Percentiles rank a stretch among this genome's conserved stretches.
Conservation (phyloP, 2,329 filamentous ascomycete species). For the Colletotrichum agaves region DNA sequence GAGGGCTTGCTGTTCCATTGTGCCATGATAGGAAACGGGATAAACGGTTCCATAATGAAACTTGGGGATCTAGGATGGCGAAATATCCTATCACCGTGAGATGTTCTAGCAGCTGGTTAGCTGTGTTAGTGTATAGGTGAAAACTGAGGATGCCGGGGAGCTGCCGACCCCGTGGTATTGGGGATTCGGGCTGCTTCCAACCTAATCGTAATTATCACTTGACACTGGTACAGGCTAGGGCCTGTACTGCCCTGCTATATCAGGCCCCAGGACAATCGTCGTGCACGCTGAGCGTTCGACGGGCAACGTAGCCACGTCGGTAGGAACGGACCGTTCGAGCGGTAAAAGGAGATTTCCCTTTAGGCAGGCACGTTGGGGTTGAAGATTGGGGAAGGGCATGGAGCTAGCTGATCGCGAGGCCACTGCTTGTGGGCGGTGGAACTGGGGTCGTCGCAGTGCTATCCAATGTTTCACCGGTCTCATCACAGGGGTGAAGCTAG, state of each 20-base stretch:
- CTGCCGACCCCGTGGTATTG: slow-evolving; percentile 41
- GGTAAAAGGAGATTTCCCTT: slow-evolving; percentile 39
- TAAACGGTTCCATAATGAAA: slow-evolving; percentile 16
- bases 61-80: slow-evolving; percentile 21
- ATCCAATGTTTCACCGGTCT: slow-evolving; percentile 1
- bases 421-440: slow-evolving; percentile 36
- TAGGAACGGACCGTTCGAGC: slow-evolving; percentile 55
- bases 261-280: slow-evolving; percentile 2
- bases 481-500: slow-evolving; percentile 17
- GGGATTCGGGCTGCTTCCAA: slow-evolving; percentile 39
- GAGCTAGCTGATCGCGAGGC: slow-evolving; percentile 33
- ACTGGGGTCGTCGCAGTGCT: slow-evolving; percentile 40
- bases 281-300: slow-evolving; percentile 41
- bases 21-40: slow-evolving; percentile 37
- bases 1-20: slow-evolving; percentile 21
- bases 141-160: slow-evolving; percentile 42
- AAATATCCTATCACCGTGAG: slow-evolving; percentile 18
- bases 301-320: slow-evolving; percentile 52
- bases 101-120: no score
- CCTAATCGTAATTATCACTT: slow-evolving; percentile 45
- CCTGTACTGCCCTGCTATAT: background rate
- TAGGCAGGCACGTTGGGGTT: slow-evolving; percentile 5
- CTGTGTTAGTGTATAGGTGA: slow-evolving; percentile 36
- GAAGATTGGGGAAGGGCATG: slow-evolving; percentile 34
- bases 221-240: slow-evolving; percentile 37